phyloP scores from a whole-genome alignment of 2,329 filamentous ascomycete genomes.

The Epichloe glyceriae region DNA sequence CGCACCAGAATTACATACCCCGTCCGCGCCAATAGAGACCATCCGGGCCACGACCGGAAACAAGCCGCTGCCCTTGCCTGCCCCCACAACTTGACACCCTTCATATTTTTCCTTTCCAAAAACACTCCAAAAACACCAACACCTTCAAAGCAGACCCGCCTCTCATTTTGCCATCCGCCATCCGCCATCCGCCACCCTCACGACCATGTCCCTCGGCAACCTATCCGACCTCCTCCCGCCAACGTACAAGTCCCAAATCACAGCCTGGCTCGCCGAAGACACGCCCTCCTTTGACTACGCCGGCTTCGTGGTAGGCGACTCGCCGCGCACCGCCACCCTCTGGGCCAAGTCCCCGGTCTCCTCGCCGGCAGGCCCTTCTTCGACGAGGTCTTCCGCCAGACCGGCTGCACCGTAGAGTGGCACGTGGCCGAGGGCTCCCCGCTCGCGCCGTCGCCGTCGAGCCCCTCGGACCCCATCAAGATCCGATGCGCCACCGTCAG shows the following conservation, averaged over 20 bases:
- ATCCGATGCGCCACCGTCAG: conserved; percentile 64
- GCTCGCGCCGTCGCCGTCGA: conserved; percentile 34
- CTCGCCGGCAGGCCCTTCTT: conserved; percentile 91
- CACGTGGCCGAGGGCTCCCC: conserved; percentile 60
- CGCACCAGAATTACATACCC: too few species aligned
- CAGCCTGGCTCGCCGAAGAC: conserved; percentile 86
- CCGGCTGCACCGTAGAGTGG: conserved; percentile 89
- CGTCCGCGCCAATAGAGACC: too few species aligned
- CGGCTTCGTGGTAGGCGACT: conserved; percentile 84
- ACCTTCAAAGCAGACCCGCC: not conserved
- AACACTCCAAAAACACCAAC: too few species aligned
- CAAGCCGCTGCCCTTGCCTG: too few species aligned
- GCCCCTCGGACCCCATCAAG: conserved; percentile 26
- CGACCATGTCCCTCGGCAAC: conserved; percentile 18
- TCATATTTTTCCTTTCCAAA: too few species aligned
- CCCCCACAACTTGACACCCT: too few species aligned
- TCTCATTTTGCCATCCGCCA: too few species aligned
- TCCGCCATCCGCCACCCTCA: not conserved
- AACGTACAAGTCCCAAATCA: conserved; percentile 70
- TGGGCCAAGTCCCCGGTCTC: conserved; percentile 62
- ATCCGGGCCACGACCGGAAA: too few species aligned
- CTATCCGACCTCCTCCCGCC: conserved; percentile 64
- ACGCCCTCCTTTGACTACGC: conserved; percentile 95
- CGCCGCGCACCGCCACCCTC: conserved; percentile 48
- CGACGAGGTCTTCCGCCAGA: conserved; percentile 80